Conservation (phyloP, 2,329 filamentous ascomycete species). For the Ophiostoma piceae region DNA sequence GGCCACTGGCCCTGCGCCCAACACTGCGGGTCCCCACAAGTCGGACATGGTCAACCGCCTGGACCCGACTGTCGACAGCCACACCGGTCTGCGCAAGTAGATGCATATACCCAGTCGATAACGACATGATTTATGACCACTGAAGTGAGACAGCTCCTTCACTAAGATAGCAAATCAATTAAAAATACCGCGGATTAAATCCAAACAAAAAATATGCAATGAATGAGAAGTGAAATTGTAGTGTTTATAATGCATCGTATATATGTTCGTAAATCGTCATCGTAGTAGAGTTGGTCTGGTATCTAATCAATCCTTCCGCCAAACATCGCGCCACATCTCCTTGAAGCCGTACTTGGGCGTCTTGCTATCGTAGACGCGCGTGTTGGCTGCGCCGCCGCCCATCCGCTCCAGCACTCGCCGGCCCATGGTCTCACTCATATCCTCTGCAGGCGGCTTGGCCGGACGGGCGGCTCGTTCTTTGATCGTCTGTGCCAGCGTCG, state of each 20-base stretch:
- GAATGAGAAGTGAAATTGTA: background rate
- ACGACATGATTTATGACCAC: background rate
- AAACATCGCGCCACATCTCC: conserved; percentile 86
- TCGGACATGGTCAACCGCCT: conserved; percentile 39
- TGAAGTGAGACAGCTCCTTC: background rate
- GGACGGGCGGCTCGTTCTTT: conserved; percentile 56
- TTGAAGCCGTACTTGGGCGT: conserved; percentile 76
- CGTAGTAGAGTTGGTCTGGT: background rate
- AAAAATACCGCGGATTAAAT: background rate
- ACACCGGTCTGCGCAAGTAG: conserved; percentile 22
- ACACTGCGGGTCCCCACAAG: conserved; percentile 35
- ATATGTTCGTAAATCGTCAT: background rate
- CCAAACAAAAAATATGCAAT: background rate
- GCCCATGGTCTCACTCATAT: conserved; percentile 36
- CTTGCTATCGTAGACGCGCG: conserved; percentile 67
- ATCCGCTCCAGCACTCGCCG: conserved; percentile 55
- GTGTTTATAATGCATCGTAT: background rate
- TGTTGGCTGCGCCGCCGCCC: conserved; percentile 39
- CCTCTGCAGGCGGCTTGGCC: conserved; percentile 38
- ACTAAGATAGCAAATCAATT: background rate
- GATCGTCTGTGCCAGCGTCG: conserved; percentile 66
- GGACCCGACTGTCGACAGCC: conserved; percentile 48
- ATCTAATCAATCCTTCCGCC: conserved; percentile 18
- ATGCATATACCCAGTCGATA: background rate
- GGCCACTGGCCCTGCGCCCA: conserved; percentile 30